Evolutionary conservation across 169 alveolate species (phyloP).

Genomic region (Plasmodium adleri): DNA sequence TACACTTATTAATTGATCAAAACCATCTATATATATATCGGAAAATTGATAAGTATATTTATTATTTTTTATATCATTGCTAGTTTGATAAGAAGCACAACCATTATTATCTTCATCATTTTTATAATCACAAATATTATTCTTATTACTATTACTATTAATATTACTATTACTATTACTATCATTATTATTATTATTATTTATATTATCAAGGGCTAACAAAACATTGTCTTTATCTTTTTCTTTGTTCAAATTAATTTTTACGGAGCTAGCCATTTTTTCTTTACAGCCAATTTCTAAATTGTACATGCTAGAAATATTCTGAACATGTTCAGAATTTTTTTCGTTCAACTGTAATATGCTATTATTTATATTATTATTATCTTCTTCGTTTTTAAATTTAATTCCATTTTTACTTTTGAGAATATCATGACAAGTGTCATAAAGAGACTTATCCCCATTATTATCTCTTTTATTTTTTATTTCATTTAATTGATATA

Average conservation of each 20-base stretch:
- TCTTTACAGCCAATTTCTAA: too few species aligned
- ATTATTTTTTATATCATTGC: neutral
- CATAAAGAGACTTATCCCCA: neutral
- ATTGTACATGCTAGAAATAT: neutral
- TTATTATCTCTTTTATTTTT: conserved; percentile 27
- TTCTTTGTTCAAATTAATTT: too few species aligned
- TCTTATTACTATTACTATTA: neutral
- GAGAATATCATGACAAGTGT: conserved; percentile 1
- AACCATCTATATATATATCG: conserved; percentile 16
- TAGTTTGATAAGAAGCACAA: too few species aligned
- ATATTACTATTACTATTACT: neutral
- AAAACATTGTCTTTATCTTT: too few species aligned
- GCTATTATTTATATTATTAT: neutral
- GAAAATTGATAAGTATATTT: neutral
- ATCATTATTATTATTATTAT: neutral
- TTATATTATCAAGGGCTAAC: too few species aligned
- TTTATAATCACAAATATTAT: neutral
- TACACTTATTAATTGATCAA: conserved; percentile 49
- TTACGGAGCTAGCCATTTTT: too few species aligned
- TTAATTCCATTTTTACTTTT: conserved; percentile 1
- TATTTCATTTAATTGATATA: conserved; percentile 17
- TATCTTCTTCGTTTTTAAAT: neutral
- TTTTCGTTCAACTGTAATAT: neutral
- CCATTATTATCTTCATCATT: too few species aligned
- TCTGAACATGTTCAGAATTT: neutral